Evolutionary conservation across 345 rosid species (phyloP).

Genomic region (Camelina hispida): DNA sequence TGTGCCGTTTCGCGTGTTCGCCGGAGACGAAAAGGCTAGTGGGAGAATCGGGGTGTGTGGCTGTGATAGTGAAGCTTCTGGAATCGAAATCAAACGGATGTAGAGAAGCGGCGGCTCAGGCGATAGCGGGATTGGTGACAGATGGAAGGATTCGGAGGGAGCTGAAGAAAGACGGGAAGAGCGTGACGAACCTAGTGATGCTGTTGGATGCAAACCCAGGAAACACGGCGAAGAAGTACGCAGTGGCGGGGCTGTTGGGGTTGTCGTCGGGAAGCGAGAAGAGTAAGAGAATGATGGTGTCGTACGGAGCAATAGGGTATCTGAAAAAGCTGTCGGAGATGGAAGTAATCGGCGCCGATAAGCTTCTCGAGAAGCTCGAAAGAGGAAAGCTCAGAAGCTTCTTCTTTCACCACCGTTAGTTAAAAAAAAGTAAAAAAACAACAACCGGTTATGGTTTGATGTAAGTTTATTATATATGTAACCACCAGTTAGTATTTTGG

Average conservation of each 20-base stretch:
- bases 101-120: slow-evolving; percentile 83
- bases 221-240: slow-evolving; percentile 89
- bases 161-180: slow-evolving; percentile 64
- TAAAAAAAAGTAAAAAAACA: too few species aligned
- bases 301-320: slow-evolving; percentile 94
- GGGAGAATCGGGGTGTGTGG: slow-evolving; percentile 86
- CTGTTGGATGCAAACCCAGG: slow-evolving; percentile 81
- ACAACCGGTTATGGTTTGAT: too few species aligned
- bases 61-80: slow-evolving; percentile 64
- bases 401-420: slow-evolving; percentile 50
- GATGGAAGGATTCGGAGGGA: slow-evolving; percentile 62
- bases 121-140: slow-evolving; percentile 71
- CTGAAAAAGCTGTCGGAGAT: slow-evolving; percentile 88
- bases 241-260: slow-evolving; percentile 65
- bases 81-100: slow-evolving; percentile 74
- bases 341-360: slow-evolving; percentile 83
- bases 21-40: slow-evolving; percentile 68
- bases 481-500: neutral
- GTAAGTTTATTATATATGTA: too few species aligned
- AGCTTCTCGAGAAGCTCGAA: slow-evolving; percentile 78
- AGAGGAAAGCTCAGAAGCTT: slow-evolving; percentile 73
- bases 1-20: slow-evolving; percentile 61
- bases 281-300: slow-evolving; percentile 86
- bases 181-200: slow-evolving; percentile 83
- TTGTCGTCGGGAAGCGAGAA: slow-evolving; percentile 80